These are phyloP conservation scores for Mucor plumbeus DNA, from an alignment of 371 early-diverging fungal genomes.

Conservation along the genomic window DNA sequence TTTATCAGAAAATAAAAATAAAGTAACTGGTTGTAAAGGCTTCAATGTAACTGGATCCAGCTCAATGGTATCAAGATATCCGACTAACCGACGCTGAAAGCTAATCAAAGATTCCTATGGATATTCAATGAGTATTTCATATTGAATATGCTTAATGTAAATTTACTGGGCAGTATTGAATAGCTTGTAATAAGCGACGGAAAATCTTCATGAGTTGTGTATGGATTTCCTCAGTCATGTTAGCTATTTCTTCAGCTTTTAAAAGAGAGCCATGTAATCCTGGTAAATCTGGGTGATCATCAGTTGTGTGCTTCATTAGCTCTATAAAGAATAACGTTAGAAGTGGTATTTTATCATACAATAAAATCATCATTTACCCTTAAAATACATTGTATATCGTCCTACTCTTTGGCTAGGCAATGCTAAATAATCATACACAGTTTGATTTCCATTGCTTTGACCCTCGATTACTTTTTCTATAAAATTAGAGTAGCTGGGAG, in stretches of 20 bases:
- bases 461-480: constrained; percentile 20
- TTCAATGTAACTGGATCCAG: constrained; percentile 39
- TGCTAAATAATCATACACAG: constrained; percentile 30
- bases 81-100: constrained; percentile 32
- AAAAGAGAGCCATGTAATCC: constrained; percentile 35
- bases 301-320: constrained; percentile 38
- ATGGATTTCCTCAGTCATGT: constrained; percentile 46
- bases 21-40: constrained; percentile 39
- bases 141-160: background rate
- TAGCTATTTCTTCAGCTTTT: constrained; percentile 44
- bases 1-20: constrained; percentile 50
- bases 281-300: constrained; percentile 35
- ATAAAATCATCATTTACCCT: constrained; percentile 29
- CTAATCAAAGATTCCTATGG: constrained; percentile 39
- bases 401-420: constrained; percentile 48
- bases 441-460: constrained; percentile 25
- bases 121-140: background rate
- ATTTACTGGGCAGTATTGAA: constrained; percentile 34
- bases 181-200: constrained; percentile 22
- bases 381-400: constrained; percentile 50
- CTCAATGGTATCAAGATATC: constrained; percentile 41
- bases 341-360: background rate
- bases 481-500: constrained; percentile 18
- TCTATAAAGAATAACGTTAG: constrained; percentile 18
- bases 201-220: constrained; percentile 46